These are phyloP conservation scores for Linnemannia exigua DNA, from an alignment of 192 early-diverging fungal species.

Conservation along the genomic window DNA sequence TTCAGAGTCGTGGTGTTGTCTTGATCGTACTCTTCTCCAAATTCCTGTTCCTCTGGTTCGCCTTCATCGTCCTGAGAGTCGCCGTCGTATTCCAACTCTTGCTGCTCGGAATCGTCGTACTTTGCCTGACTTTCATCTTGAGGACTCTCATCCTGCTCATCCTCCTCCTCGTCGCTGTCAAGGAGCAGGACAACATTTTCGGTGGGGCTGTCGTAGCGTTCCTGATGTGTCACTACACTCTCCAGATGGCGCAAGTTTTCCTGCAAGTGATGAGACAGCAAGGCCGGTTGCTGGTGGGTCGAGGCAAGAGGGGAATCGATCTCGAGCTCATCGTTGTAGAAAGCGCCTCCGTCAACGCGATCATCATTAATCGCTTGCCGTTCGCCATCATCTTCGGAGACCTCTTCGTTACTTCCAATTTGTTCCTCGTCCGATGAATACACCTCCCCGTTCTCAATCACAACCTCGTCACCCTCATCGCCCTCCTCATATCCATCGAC, in stretches of 20 bases:
- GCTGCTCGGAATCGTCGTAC: neutral
- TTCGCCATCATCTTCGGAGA: neutral
- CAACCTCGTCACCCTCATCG: neutral
- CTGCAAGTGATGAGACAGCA: neutral
- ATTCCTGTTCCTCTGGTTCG: too few species aligned
- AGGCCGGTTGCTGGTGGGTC: neutral
- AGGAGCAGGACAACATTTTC: neutral
- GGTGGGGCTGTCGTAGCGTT: neutral
- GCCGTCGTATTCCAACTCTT: neutral
- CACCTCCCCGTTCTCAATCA: neutral
- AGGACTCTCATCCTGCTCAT: neutral
- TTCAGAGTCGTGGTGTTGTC: neutral
- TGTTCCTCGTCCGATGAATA: neutral
- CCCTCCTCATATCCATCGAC: neutral
- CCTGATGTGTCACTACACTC: neutral
- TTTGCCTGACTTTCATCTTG: neutral
- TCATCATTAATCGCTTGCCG: neutral
- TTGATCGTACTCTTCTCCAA: neutral
- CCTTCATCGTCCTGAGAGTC: neutral
- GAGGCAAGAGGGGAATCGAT: neutral
- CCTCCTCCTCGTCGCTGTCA: conserved; percentile 9
- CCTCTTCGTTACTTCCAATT: neutral
- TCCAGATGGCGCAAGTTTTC: neutral
- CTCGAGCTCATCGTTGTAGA: neutral
- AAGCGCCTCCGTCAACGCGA: too few species aligned